Conservation (phyloP, 106 monocot genomes). For the Dioscorea zingiberensis region DNA sequence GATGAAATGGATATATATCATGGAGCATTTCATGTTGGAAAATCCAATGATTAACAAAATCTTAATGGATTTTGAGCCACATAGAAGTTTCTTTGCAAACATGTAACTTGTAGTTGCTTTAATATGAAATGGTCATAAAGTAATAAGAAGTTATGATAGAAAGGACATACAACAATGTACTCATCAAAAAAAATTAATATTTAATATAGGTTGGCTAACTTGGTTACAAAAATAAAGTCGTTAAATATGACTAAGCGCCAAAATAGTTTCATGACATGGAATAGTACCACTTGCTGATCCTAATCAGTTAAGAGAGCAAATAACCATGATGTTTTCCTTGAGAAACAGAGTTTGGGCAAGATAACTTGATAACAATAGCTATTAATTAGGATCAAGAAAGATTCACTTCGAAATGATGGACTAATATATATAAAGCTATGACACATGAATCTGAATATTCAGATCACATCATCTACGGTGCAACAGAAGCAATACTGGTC, state of each 20-base stretch:
- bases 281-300: slow-evolving; percentile 65
- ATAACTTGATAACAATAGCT: slow-evolving; percentile 73
- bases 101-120: too few species aligned
- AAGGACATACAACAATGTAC: slow-evolving; percentile 51
- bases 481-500: too few species aligned
- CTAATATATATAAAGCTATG: too few species aligned
- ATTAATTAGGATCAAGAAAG: slow-evolving; percentile 24
- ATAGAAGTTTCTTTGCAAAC: too few species aligned
- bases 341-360: slow-evolving; percentile 60
- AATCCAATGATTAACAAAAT: too few species aligned
- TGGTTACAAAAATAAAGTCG: slow-evolving; percentile 21
- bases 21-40: too few species aligned
- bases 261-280: slow-evolving; percentile 14
- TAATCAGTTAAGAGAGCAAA: slow-evolving; percentile 40
- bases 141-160: slow-evolving; percentile 68
- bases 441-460: too few species aligned
- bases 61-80: too few species aligned
- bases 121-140: too few species aligned
- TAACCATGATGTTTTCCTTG: slow-evolving; percentile 90
- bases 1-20: too few species aligned
- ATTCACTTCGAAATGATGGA: slow-evolving; percentile 2
- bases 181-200: slow-evolving; percentile 22
- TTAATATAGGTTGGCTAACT: slow-evolving; percentile 32
- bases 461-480: too few species aligned
- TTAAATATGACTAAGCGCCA: slow-evolving; percentile 12